Evolutionary conservation across 2,329 filamentous ascomycete genomes (phyloP).

Genomic region (Colletotrichum orchidophilum): DNA sequence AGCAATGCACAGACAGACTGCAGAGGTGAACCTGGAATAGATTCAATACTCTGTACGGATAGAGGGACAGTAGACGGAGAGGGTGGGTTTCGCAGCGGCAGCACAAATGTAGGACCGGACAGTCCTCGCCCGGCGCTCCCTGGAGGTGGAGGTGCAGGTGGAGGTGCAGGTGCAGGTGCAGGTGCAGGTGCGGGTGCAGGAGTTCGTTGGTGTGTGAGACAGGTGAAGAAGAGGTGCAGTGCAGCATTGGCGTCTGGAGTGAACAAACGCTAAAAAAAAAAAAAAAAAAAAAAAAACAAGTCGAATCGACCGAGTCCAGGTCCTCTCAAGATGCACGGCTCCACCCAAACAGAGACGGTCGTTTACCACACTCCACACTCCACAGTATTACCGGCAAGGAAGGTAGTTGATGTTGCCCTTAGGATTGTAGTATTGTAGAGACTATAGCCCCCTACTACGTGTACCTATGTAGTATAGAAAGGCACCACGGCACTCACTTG

Average conservation of each 20-base stretch:
- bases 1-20: no score
- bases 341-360: neutral
- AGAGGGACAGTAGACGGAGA: no score
- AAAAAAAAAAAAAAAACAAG: no score
- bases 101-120: neutral
- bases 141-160: constrained; percentile 1
- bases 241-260: constrained; percentile 22
- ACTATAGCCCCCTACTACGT: no score
- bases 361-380: no score
- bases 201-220: constrained; percentile 22
- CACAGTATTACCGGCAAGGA: neutral
- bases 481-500: no score
- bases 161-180: neutral
- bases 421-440: no score
- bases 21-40: no score
- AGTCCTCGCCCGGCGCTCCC: neutral
- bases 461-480: no score
- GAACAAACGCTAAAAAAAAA: neutral
- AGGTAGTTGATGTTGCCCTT: no score
- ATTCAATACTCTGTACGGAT: no score
- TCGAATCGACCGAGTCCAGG: neutral
- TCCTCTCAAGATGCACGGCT: neutral
- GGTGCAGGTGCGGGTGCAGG: constrained; percentile 15
- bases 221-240: constrained; percentile 12
- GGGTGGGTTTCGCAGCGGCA: no score